Percentiles rank a stretch among this genome's conserved stretches.
phyloP scores from a whole-genome alignment of 352 stramenopile genomes.

The Phytophthora constricta region DNA sequence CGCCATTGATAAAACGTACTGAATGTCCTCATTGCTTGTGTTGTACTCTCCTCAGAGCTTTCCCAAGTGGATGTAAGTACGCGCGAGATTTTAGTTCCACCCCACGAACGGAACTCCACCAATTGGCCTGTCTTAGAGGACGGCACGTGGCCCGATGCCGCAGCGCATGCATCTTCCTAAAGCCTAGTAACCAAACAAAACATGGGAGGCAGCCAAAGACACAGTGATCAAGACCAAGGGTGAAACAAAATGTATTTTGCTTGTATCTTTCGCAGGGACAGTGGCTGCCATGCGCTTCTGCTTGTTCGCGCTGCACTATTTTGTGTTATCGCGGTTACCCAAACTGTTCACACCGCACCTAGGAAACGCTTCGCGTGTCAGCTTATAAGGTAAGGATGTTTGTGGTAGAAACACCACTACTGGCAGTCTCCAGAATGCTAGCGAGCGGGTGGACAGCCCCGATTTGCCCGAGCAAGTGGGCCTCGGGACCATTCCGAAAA shows the following conservation, averaged over 20 bases:
- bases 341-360: background rate
- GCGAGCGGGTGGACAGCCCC: conserved; percentile 40
- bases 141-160: conserved; percentile 65
- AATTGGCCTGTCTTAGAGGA: conserved; percentile 84
- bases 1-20: background rate
- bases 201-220: conserved; percentile 29
- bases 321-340: background rate
- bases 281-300: background rate
- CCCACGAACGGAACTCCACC: conserved; percentile 65
- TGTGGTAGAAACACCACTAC: conserved; percentile 24
- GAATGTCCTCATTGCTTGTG: background rate
- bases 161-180: conserved; percentile 43
- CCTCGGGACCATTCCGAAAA: conserved; percentile 51
- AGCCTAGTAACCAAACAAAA: conserved; percentile 39
- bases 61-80: conserved; percentile 72
- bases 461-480: conserved; percentile 46
- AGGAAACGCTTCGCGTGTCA: background rate
- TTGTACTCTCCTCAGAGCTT: conserved; percentile 56
- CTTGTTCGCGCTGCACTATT: conserved; percentile 7
- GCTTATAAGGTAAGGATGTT: conserved; percentile 76
- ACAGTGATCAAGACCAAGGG: conserved; percentile 32
- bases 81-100: conserved; percentile 82
- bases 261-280: conserved; percentile 45
- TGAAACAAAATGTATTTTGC: conserved; percentile 66
- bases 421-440: conserved; percentile 21